Evolutionary conservation across 352 stramenopile species (phyloP).

Genomic region (Phytophthora melonis): DNA sequence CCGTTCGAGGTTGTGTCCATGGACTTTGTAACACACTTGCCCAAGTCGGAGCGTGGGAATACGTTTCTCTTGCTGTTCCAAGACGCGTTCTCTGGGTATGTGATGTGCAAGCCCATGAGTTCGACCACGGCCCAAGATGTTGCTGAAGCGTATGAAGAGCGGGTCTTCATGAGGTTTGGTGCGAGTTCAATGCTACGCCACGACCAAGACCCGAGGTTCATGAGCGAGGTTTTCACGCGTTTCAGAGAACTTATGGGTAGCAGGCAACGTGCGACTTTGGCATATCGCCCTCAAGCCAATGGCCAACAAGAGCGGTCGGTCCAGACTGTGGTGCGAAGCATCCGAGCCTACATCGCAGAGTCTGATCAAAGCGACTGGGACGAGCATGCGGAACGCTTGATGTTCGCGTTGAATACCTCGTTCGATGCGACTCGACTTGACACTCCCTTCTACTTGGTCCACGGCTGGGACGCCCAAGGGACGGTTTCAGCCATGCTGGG

Average conservation of each 20-base stretch:
- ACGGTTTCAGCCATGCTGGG: constrained; percentile 8
- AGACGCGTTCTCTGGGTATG: background rate
- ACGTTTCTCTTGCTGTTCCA: background rate
- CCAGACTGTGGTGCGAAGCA: constrained; percentile 12
- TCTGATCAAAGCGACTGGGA: too few relatives aligned
- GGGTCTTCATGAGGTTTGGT: background rate
- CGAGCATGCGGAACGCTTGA: too few relatives aligned
- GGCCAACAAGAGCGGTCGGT: constrained; percentile 4
- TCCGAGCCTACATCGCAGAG: too few relatives aligned
- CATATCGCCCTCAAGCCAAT: constrained; percentile 16
- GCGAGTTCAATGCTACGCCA: background rate
- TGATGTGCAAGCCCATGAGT: background rate
- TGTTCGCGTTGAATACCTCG: too few relatives aligned
- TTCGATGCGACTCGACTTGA: too few relatives aligned
- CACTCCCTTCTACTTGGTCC: constrained; percentile 16
- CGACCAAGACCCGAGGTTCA: background rate
- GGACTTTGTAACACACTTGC: background rate
- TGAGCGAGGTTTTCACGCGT: background rate
- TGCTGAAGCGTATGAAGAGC: background rate
- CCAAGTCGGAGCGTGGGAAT: background rate
- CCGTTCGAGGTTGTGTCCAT: background rate
- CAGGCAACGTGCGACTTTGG: constrained; percentile 14
- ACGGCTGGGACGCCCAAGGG: constrained; percentile 4
- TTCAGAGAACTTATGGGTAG: constrained; percentile 9
- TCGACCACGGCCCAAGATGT: background rate